These are phyloP conservation scores for Talaromyces proteolyticus DNA, from an alignment of 495 filamentous ascomycete species.

Conservation along the genomic window DNA sequence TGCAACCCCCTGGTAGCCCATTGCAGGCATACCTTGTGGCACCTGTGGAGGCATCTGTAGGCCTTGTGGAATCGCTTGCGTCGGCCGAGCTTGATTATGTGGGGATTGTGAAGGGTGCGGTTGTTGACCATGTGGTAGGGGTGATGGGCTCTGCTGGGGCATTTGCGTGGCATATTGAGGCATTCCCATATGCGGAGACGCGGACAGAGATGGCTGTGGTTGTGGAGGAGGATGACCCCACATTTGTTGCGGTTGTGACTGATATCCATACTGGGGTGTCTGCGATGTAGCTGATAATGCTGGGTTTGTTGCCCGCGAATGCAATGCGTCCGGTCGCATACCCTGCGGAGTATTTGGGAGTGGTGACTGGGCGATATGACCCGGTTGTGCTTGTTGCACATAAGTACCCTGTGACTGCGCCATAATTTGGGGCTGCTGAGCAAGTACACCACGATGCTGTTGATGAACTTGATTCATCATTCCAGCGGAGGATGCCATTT, in stretches of 20 bases:
- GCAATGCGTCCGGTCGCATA: constrained; percentile 40
- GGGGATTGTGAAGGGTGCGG: constrained; percentile 36
- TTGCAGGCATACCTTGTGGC: constrained; percentile 49
- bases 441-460: constrained; percentile 21
- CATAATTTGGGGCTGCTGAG: constrained; percentile 35
- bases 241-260: constrained; percentile 39
- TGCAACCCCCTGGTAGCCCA: constrained; percentile 31
- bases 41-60: constrained; percentile 46
- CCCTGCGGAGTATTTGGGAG: constrained; percentile 33
- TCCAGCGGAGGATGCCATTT: constrained; percentile 27
- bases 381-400: constrained; percentile 27
- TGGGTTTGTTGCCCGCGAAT: constrained; percentile 31
- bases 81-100: constrained; percentile 38
- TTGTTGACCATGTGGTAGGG: constrained; percentile 26
- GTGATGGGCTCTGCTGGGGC: constrained; percentile 38
- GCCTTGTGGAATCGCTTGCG: constrained; percentile 33
- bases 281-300: constrained; percentile 34
- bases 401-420: constrained; percentile 23
- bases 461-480: constrained; percentile 33
- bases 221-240: constrained; percentile 52
- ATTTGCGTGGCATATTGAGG: constrained; percentile 38
- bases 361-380: constrained; percentile 38
- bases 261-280: constrained; percentile 39
- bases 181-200: constrained; percentile 34
- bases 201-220: constrained; percentile 42